These are phyloP conservation scores for Flaveria robusta DNA, from an alignment of 129 eudicot species.

Conservation along the genomic window DNA sequence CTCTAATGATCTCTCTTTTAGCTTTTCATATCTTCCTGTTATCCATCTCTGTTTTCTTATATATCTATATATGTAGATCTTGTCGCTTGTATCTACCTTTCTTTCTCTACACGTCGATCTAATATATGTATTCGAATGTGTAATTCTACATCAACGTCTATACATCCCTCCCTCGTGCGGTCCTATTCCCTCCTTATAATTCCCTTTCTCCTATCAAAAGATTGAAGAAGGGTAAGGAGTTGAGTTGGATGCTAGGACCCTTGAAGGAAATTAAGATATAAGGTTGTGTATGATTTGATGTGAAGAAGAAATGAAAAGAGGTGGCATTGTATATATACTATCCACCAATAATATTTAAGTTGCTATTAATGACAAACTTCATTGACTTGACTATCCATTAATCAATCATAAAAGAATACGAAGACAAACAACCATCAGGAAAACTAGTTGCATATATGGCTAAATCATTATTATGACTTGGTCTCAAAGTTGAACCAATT, in stretches of 20 bases:
- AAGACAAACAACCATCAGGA: slow-evolving; percentile 2
- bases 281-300: slow-evolving; percentile 9
- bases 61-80: not conserved
- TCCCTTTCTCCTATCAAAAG: not conserved
- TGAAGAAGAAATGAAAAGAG: slow-evolving; percentile 8
- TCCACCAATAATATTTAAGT: slow-evolving; percentile 1
- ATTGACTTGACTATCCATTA: slow-evolving; percentile 28
- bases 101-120: not conserved
- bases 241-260: slow-evolving; percentile 16
- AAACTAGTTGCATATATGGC: not conserved
- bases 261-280: slow-evolving; percentile 8
- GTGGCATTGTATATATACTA: slow-evolving; percentile 24
- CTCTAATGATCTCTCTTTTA: slow-evolving; percentile 41
- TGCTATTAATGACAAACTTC: slow-evolving; percentile 25
- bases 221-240: slow-evolving; percentile 13
- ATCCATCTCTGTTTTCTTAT: slow-evolving; percentile 20
- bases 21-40: not conserved
- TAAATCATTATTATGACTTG: slow-evolving; percentile 24
- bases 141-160: not conserved
- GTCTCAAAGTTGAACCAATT: slow-evolving; percentile 26
- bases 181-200: not conserved
- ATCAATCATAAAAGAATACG: not conserved
- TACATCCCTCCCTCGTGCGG: not conserved
- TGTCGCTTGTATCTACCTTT: not conserved
- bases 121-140: not conserved